Base-by-base conservation (phyloP, 169 alveolate genomes). In the Prorocentrum cordatum region DNA sequence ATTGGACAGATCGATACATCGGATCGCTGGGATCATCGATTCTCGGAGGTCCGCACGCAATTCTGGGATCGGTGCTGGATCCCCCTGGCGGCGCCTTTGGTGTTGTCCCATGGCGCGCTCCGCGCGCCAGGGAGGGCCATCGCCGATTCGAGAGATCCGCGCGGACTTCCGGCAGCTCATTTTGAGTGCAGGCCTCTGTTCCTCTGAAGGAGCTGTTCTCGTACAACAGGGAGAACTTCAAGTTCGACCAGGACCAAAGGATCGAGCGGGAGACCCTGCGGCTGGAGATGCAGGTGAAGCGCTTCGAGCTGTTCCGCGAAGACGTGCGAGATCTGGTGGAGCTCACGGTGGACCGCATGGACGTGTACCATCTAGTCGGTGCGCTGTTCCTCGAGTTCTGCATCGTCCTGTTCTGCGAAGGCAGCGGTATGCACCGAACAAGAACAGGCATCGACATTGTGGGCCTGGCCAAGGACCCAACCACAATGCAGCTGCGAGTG, bases 331-430 rank as follows among this genome's bases (percentile, higher is more conserved):
- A 80, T 36, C 62, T 80, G 67, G 90, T 80, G 68, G 90, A 80
- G 68, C 68, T 80, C 39, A 80, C 90, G 9, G 90, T 80, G 68
- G 90, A 80, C 90, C 36, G 90, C 45, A 80, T 80, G 90, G 90
- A 80, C 32, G 90, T 80, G n/a, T 80, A 80, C 36, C 90, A 80
- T n/a, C 38, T 82, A 58, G 33, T 82, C 26, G 91, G 91, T 1
- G 91, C 91, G 0, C 27, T 82, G 39, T 82, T 82, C 73, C 45
- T 82, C 72, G 64, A 61, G 42, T 80, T 67, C 24, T 45, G 71
- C 1, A 79, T 80, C 54, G 62, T 80, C 79, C 50, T 77, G 31
- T 82, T 82, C 68, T 62, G 80, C 80, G 64, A 82, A 31, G 91
- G n/a, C n/a, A n/a, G n/a, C n/a, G n/a, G n/a, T n/a, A n/a, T n/a